A percentile compares a stretch with the other conserved stretches of the same genome.
Evolutionary conservation across 768 basidiomycete genomes (phyloP).

Genomic region (Xerocomus spinulosus): DNA sequence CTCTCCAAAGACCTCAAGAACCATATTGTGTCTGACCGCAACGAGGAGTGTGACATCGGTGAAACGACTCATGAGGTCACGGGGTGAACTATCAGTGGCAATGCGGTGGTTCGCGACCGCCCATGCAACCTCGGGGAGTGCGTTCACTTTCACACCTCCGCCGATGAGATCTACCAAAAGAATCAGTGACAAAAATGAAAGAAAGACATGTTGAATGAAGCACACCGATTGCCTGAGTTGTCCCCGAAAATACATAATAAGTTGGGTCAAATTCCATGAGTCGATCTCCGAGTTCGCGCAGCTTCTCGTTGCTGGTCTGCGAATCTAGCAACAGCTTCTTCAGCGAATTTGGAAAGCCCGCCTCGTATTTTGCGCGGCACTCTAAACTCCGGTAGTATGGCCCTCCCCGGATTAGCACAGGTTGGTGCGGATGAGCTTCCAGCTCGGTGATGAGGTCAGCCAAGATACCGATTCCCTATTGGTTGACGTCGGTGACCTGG

Average conservation of each 20-base stretch:
- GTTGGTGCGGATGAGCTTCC: too few relatives aligned
- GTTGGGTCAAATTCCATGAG: slow-evolving; percentile 20
- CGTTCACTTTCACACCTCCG: too few relatives aligned
- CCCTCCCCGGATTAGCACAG: too few relatives aligned
- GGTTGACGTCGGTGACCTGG: too few relatives aligned
- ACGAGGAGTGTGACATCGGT: slow-evolving; percentile 1
- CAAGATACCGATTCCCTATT: too few relatives aligned
- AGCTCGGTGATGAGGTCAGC: too few relatives aligned
- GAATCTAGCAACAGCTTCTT: slow-evolving; percentile 21
- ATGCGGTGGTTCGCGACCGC: slow-evolving; percentile 35
- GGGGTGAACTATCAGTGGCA: slow-evolving; percentile 3
- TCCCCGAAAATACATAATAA: slow-evolving; percentile 22
- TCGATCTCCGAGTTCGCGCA: slow-evolving; percentile 6
- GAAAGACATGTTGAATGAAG: slow-evolving; percentile 16
- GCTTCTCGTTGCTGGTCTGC: slow-evolving; percentile 4
- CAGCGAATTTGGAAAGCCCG: slow-evolving; percentile 27
- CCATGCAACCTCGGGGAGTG: slow-evolving; percentile 14
- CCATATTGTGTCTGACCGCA: slow-evolving; percentile 36
- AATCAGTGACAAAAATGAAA: slow-evolving; percentile 17
- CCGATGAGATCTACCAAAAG: too few relatives aligned
- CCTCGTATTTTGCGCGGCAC: slow-evolving; percentile 35
- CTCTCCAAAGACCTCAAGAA: slow-evolving; percentile 38
- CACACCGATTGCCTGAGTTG: slow-evolving; percentile 28
- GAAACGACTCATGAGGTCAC: slow-evolving; percentile 12
- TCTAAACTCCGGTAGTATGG: too few relatives aligned